phyloP scores from a whole-genome alignment of 768 basidiomycete genomes.

The Kondoa malvinella region DNA sequence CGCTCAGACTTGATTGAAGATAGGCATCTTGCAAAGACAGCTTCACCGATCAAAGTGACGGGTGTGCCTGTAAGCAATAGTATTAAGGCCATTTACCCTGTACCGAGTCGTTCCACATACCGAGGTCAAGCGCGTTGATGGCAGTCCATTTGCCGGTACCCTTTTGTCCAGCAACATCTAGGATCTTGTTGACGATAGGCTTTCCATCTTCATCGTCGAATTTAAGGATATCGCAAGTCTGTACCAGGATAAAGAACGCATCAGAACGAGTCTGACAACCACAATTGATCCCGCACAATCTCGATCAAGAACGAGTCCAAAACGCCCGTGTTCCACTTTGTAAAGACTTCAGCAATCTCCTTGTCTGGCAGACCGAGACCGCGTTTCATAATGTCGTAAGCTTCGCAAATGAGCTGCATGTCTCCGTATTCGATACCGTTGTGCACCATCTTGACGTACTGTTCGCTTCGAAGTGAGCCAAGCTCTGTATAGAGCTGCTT shows the following conservation, averaged over 20 bases:
- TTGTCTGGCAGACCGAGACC: conserved; percentile 69
- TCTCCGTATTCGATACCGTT: conserved; percentile 81
- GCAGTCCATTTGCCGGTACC: conserved; percentile 99
- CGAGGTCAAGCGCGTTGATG: conserved; percentile 79
- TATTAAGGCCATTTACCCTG: conserved; percentile 15
- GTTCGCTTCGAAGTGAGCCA: conserved; percentile 39
- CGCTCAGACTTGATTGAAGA: conserved; percentile 96
- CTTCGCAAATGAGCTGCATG: conserved; percentile 98
- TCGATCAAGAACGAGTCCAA: conserved; percentile 99
- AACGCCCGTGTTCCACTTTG: conserved; percentile 93
- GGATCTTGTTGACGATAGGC: conserved; percentile 79
- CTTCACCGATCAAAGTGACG: conserved; percentile 98
- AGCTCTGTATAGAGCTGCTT: not conserved
- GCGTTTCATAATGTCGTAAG: conserved; percentile 95
- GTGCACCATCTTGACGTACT: conserved; percentile 99
- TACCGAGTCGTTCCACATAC: conserved; percentile 35
- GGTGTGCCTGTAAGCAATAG: conserved; percentile 27
- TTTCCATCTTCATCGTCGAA: conserved; percentile 91
- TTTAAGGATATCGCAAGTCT: conserved; percentile 73
- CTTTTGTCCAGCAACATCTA: conserved; percentile 94
- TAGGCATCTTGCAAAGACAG: conserved; percentile 94
- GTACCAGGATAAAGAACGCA: not conserved
- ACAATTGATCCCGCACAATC: conserved; percentile 39
- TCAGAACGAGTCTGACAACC: not conserved
- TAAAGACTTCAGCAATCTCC: conserved; percentile 89